Base-by-base conservation (phyloP, 1,284 basidiomycete genomes). In the Volvariella volvacea region DNA sequence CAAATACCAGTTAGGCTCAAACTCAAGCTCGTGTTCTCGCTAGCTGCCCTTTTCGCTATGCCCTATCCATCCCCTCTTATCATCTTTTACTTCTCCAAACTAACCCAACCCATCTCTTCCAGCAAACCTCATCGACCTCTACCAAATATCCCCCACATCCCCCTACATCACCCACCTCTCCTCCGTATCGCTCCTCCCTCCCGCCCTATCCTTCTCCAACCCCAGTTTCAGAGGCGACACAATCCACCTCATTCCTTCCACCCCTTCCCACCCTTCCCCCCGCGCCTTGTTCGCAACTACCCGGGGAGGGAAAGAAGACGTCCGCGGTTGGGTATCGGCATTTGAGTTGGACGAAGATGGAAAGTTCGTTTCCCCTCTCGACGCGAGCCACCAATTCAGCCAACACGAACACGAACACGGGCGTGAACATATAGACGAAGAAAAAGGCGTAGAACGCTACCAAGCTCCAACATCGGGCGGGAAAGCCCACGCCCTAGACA, bases 401-500 rank as follows among this genome's bases (percentile, higher is more conserved):
- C 25, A 6, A 6, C 25, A 28, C 12, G 25, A 41, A 21, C 12
- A 20, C 20, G 15, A 22, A 14, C 20, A 15, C 3, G 45, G 17
- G 37, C 52, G 36, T 28, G 19, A 32, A 7, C 46, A 49, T 4
- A 39, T 22, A 7, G 47, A 51, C 15, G 53, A 48, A 1, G 51
- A 52, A 9, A 48, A 54, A 22, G 48, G 52, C 6, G 57, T 55
- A 10, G 61, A 68, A 38, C 55, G 66, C 19, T 69, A 61, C 47
- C 60, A 73, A 47, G 70, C 71, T 0, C 59, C 62, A 1, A 74
- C 71, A 1, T 67, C 67, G 0, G 71, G 70, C 8, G 72, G 73
- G 1, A 74, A 70, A 56, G 72, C 73, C 3, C 67, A 73, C 46
- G 72, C 71, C 1, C 59, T 74, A 14, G 70, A 73, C 44, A 43